A percentile compares a stretch with the other conserved stretches of the same genome.
Conservation (phyloP, 2,329 filamentous ascomycete species). For the Trichoderma asperellum region DNA sequence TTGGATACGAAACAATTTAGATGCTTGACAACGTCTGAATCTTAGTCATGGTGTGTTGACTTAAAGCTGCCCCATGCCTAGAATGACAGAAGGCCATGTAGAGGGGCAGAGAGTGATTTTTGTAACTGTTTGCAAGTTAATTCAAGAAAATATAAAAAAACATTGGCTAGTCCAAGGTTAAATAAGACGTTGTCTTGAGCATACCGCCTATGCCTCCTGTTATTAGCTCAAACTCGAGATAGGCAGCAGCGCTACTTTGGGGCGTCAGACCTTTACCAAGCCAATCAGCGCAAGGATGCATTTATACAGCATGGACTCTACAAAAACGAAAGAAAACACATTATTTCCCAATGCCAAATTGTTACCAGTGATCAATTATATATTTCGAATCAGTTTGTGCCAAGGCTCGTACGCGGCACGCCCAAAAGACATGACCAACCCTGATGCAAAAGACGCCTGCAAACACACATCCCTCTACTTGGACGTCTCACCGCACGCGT, state of each 20-base stretch:
- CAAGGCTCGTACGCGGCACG: not conserved
- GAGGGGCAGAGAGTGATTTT: not conserved
- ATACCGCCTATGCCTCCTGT: not conserved
- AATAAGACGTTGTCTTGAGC: not conserved
- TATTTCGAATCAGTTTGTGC: not conserved
- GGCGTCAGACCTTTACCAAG: not conserved
- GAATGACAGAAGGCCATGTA: not conserved
- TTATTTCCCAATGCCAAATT: too few relatives aligned
- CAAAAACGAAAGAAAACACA: not conserved
- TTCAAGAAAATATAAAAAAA: not conserved
- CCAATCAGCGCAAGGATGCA: not conserved
- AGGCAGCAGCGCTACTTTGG: conserved; percentile 1
- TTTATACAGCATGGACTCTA: not conserved
- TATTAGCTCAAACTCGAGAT: not conserved
- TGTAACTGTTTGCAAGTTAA: not conserved
- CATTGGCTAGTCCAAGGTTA: not conserved
- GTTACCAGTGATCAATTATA: not conserved
- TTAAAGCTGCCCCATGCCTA: not conserved
- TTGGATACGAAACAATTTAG: not conserved
- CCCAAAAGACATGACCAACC: not conserved
- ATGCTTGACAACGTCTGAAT: not conserved
- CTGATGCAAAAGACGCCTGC: not conserved
- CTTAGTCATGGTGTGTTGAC: not conserved
- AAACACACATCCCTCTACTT: conserved; percentile 22
- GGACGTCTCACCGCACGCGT: conserved; percentile 20